Conservation (phyloP, 148 eudicot genomes). For the Amaranthus hypochondriacus region DNA sequence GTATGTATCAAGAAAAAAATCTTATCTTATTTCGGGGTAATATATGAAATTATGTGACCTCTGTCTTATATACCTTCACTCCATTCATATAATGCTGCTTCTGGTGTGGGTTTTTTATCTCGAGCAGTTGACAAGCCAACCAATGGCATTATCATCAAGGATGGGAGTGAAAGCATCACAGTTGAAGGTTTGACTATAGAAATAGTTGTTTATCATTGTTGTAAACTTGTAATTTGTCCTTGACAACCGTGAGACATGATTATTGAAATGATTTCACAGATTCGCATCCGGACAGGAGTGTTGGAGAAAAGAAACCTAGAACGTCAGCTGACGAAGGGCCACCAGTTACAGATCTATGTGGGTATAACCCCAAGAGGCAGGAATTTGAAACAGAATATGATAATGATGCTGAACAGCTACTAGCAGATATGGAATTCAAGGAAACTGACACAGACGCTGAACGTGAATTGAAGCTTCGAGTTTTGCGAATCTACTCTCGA, state of each 20-base stretch:
- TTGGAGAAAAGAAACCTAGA: slow-evolving; percentile 88
- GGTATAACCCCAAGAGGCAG: slow-evolving; percentile 80
- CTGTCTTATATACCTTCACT: not conserved
- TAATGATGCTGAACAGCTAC: slow-evolving; percentile 90
- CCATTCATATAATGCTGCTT: slow-evolving; percentile 33
- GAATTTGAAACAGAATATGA: slow-evolving; percentile 92
- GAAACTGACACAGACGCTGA: slow-evolving; percentile 77
- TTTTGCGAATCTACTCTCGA: slow-evolving; percentile 61
- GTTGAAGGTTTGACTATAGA: slow-evolving; percentile 56
- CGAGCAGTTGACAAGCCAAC: slow-evolving; percentile 44
- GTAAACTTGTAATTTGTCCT: not conserved
- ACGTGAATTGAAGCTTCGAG: slow-evolving; percentile 64
- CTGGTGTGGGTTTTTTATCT: slow-evolving; percentile 36
- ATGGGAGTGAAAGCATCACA: slow-evolving; percentile 50
- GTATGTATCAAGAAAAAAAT: slow-evolving; percentile 9
- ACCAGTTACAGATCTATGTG: slow-evolving; percentile 54
- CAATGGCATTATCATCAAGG: slow-evolving; percentile 29
- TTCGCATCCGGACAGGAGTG: slow-evolving; percentile 64
- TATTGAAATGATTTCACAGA: slow-evolving; percentile 25
- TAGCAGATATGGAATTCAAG: slow-evolving; percentile 93
- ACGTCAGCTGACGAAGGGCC: slow-evolving; percentile 61
- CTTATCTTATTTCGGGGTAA: not conserved
- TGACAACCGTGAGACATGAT: not conserved
- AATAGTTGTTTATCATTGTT: not conserved
- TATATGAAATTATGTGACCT: slow-evolving; percentile 4